Conservation (phyloP, 768 basidiomycete species). For the Tremella mesenterica region DNA sequence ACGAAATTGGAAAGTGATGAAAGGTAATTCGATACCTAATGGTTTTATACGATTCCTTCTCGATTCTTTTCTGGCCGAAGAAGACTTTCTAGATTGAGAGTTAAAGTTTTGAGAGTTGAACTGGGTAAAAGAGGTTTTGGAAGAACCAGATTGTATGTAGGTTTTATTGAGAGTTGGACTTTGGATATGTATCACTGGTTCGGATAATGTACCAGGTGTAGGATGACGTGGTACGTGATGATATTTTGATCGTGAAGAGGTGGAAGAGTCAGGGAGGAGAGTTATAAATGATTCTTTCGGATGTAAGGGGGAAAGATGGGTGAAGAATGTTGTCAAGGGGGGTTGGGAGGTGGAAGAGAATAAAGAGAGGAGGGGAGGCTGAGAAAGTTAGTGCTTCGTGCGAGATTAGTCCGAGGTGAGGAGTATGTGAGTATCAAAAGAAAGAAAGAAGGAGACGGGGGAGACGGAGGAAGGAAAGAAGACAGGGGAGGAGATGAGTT, state of each 20-base stretch:
- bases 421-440: too few relatives aligned
- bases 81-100: too few relatives aligned
- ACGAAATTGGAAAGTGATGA: constrained; percentile 30
- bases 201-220: constrained; percentile 8
- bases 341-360: constrained; percentile 35
- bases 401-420: too few relatives aligned
- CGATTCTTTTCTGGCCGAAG: background rate
- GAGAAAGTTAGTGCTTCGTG: too few relatives aligned
- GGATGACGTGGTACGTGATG: constrained; percentile 1
- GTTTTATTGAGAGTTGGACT: constrained; percentile 21
- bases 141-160: constrained; percentile 36
- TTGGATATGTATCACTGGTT: constrained; percentile 36
- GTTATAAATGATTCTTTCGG: constrained; percentile 17
- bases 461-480: too few relatives aligned
- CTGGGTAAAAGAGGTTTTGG: background rate
- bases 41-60: background rate
- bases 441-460: too few relatives aligned
- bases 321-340: constrained; percentile 25
- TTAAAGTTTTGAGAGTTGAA: background rate
- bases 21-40: constrained; percentile 28
- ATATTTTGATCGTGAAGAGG: background rate
- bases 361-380: constrained; percentile 36
- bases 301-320: constrained; percentile 10
- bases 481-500: too few relatives aligned
- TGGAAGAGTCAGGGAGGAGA: constrained; percentile 14